Base-by-base conservation (phyloP, 305 asterid species). In the Coffea humblotiana region DNA sequence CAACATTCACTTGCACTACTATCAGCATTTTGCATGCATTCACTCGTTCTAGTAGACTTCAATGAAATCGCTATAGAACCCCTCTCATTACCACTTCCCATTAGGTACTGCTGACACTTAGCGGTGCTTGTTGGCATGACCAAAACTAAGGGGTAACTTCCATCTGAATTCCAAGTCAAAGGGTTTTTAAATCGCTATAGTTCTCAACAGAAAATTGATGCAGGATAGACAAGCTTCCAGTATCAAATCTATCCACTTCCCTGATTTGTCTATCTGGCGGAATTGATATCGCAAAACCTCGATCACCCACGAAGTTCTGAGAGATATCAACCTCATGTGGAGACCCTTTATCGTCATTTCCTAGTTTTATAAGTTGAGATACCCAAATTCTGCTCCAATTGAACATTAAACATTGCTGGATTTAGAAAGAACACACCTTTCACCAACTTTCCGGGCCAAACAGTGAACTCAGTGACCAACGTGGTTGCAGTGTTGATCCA, bases 41-140 rank as follows among this genome's bases (percentile, higher is more conserved):
- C 89, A 83, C 78, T 82, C 71, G 29, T 74, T 54, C 84, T 70
- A 5, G 89, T 85, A 49, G 98, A 86, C 82, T 87, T 91, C 87
- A 96, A 83, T 49, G 94, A 89, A 84, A 96, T 90, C 64, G 99
- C 98, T 82, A 96, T 91, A 71, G 97, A 91, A 75, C 99, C 99
- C 84, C 98, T 92, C 83, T 93, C 99, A 65, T 94, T 96, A 80
- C 99, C 99, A 79, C 99, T 96, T 48, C 99, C 98, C 91, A 94
- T 85, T 76, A 96, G 86, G 84, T 94, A 96, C 98, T 91, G 84
- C 89, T 92, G 75, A 91, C 90, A 81, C 82, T 97, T 58, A 93
- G 84, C 51, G 98, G 98, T 65, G 99, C 93, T 86, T 89, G 93
- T 83, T 72, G 83, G 84, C 93, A 89, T 35, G 97, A 91, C 99